These are phyloP conservation scores for Epichloe coenophiala DNA, from an alignment of 2,329 filamentous ascomycete genomes.

Conservation along the genomic window DNA sequence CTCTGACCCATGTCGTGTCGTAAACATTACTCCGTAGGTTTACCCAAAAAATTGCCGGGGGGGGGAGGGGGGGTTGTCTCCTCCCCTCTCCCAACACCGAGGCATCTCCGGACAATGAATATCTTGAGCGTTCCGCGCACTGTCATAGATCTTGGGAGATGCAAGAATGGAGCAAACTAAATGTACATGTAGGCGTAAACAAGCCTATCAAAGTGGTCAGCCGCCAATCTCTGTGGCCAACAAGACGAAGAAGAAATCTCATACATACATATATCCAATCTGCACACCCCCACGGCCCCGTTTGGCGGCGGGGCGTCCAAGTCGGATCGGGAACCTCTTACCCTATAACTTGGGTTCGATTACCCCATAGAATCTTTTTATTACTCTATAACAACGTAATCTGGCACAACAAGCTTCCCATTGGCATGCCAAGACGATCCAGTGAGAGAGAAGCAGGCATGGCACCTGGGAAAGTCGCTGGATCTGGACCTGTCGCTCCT, in stretches of 20 bases:
- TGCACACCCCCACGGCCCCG: not conserved
- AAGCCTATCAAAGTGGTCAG: too few relatives aligned
- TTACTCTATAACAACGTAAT: slow-evolving; percentile 21
- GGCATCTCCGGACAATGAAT: not conserved
- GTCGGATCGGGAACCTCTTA: slow-evolving; percentile 7
- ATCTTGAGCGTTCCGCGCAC: too few relatives aligned
- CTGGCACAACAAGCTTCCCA: slow-evolving; percentile 5
- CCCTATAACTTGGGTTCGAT: slow-evolving; percentile 8
- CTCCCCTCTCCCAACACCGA: not conserved
- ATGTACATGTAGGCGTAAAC: too few relatives aligned
- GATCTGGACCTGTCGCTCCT: not conserved
- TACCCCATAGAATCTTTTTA: slow-evolving; percentile 9
- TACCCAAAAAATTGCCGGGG: too few relatives aligned
- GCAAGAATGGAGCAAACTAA: too few relatives aligned
- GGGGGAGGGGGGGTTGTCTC: too few relatives aligned
- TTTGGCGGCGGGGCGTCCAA: not conserved
- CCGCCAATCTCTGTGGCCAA: not conserved
- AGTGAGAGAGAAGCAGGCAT: not conserved
- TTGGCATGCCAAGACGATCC: not conserved
- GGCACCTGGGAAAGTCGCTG: not conserved
- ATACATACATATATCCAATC: not conserved
- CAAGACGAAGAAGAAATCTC: not conserved
- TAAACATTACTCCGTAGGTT: too few relatives aligned
- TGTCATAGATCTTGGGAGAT: too few relatives aligned
- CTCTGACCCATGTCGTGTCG: not conserved